These are phyloP conservation scores for Hypericum perforatum DNA, from an alignment of 345 rosid species.

Conservation along the genomic window DNA sequence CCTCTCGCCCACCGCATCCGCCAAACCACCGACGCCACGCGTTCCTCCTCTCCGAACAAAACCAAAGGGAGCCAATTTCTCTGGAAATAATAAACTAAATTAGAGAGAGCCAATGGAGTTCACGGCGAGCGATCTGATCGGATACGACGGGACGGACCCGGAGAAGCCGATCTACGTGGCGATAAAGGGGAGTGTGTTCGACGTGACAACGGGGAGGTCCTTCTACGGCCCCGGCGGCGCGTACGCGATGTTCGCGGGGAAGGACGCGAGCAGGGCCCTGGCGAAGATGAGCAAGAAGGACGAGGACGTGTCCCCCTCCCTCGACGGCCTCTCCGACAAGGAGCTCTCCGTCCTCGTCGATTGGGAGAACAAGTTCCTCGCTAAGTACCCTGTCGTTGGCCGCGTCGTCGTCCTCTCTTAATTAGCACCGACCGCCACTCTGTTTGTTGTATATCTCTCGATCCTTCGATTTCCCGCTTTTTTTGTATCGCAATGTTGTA, in stretches of 20 bases:
- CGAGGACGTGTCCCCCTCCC: conserved; percentile 52
- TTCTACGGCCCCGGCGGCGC: conserved; percentile 73
- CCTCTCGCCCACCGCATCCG: too few relatives aligned
- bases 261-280: conserved; percentile 76
- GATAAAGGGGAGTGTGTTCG: conserved; percentile 68
- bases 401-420: conserved; percentile 43
- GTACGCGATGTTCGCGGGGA: conserved; percentile 68
- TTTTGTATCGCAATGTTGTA: too few relatives aligned
- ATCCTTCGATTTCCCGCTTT: too few relatives aligned
- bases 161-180: conserved; percentile 80
- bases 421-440: conserved; percentile 1
- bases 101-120: conserved; percentile 44
- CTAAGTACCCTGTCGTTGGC: conserved; percentile 81
- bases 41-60: too few relatives aligned
- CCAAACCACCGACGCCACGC: too few relatives aligned
- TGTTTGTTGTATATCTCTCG: too few relatives aligned
- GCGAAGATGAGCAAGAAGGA: conserved; percentile 94
- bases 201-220: conserved; percentile 62
- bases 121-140: conserved; percentile 49
- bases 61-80: too few relatives aligned
- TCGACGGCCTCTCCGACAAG: conserved; percentile 65
- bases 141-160: conserved; percentile 58
- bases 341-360: conserved; percentile 64
- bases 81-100: too few relatives aligned
- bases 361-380: conserved; percentile 85